Base-by-base conservation (phyloP, 2,329 filamentous ascomycete genomes). In the Arthrocladium fulminans region DNA sequence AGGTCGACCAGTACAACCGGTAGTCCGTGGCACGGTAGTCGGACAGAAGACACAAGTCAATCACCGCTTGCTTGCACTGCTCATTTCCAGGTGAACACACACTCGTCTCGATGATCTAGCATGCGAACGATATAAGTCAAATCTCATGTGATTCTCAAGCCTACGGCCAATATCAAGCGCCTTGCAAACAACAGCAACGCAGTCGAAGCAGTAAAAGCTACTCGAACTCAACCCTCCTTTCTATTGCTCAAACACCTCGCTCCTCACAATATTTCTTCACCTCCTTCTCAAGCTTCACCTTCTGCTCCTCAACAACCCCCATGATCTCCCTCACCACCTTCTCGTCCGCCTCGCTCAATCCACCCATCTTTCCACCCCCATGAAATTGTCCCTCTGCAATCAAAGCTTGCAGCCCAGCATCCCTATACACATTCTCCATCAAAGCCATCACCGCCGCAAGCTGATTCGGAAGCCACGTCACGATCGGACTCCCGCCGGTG, bases 401-500 rank as follows among this genome's bases (percentile, higher is more conserved):
- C 19, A 44, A 19, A 10, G 34, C 38, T 27, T 24, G 17, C 45
- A 17, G 29, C 45, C 54, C 56, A 52, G 52, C 50, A 3, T 51
- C 55, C n/a, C 67, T 63, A 27, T 71, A 71, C 24, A 71, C 65
- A 2, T 62, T 59, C n/a, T 71, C 57, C 70, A 72, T 72, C 50
- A 71, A 57, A 29, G 71, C 69, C 67, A 72, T 70, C n/a, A 73
- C 70, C 1, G 68, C 69, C 2, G 65, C 67, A 3, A 73, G 59
- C 52, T 73, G 70, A 48, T 73, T 73, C 0, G 70, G 70, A 34
- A 73, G 61, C 70, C 70, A 73, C 63, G 69, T 71, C 15, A 73
- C 67, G 48, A 73, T 73, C 0, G 70, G 70, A 54, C 69, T 72
- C 8, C 70, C 70, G 30, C 70, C 70, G 0, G 70, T 73, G 23